Evolutionary conservation across 495 filamentous ascomycete genomes (phyloP).

Genomic region (Penicillium malachiteum): DNA sequence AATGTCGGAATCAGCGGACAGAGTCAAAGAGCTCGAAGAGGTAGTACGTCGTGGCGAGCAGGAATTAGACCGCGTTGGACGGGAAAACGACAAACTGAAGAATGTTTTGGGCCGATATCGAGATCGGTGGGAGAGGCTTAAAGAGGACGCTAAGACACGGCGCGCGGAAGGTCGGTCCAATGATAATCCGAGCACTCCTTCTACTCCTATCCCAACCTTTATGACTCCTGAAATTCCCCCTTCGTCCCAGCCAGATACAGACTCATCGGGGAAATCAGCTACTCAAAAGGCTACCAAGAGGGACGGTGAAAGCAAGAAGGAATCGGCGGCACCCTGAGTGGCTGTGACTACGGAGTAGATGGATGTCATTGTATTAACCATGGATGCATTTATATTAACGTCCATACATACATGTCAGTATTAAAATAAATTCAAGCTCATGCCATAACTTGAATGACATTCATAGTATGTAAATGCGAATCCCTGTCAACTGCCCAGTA

Average conservation of each 20-base stretch:
- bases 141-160: constrained; percentile 72
- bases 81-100: constrained; percentile 69
- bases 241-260: constrained; percentile 14
- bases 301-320: not conserved
- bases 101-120: constrained; percentile 66
- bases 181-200: constrained; percentile 13
- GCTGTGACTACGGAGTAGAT: too few species aligned
- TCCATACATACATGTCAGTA: too few species aligned
- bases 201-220: constrained; percentile 1
- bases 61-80: constrained; percentile 57
- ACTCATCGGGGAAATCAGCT: constrained; percentile 2
- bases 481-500: too few species aligned
- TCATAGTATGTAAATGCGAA: too few species aligned
- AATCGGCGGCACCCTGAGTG: not conserved
- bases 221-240: constrained; percentile 9
- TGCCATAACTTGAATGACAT: too few species aligned
- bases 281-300: not conserved
- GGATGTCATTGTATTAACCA: too few species aligned
- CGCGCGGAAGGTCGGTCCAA: constrained; percentile 23
- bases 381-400: too few species aligned
- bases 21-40: constrained; percentile 51
- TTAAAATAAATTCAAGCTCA: too few species aligned
- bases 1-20: constrained; percentile 33
- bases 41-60: constrained; percentile 44
- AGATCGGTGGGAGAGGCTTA: constrained; percentile 80